phyloP scores from a whole-genome alignment of 78 protist species.

The Protostelium mycophagum region DNA sequence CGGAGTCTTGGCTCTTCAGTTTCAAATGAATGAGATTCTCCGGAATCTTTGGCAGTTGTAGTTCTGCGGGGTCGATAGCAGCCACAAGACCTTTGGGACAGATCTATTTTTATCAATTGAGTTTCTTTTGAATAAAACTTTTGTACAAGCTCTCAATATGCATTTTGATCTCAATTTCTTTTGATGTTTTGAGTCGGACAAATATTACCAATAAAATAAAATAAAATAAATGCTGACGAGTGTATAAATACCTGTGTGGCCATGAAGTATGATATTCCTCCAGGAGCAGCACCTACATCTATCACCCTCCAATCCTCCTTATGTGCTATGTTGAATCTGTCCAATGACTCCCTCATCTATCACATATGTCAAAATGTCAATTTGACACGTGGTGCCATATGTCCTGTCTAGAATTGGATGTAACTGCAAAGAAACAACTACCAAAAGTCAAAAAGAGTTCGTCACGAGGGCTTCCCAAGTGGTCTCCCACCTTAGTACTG shows the following conservation, averaged over 20 bases:
- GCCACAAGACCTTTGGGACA: background rate
- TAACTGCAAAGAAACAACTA: background rate
- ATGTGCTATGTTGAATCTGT: background rate
- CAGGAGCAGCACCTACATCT: background rate
- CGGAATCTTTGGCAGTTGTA: background rate
- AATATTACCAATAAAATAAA: no score
- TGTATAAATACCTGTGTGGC: background rate
- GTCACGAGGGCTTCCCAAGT: no score
- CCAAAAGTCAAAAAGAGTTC: no score
- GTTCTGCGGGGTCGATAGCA: background rate
- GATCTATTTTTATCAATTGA: no score
- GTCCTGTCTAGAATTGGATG: background rate
- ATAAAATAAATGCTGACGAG: no score
- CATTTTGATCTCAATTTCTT: no score
- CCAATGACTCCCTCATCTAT: background rate
- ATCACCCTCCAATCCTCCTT: background rate
- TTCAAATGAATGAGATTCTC: background rate
- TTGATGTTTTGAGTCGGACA: no score
- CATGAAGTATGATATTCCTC: background rate
- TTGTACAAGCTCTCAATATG: no score
- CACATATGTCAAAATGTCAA: background rate
- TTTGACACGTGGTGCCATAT: background rate
- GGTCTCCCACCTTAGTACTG: no score
- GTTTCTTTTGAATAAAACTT: no score
- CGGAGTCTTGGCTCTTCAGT: background rate